phyloP scores from a whole-genome alignment of 257 asterid genomes.

The Solanum arcanum region DNA sequence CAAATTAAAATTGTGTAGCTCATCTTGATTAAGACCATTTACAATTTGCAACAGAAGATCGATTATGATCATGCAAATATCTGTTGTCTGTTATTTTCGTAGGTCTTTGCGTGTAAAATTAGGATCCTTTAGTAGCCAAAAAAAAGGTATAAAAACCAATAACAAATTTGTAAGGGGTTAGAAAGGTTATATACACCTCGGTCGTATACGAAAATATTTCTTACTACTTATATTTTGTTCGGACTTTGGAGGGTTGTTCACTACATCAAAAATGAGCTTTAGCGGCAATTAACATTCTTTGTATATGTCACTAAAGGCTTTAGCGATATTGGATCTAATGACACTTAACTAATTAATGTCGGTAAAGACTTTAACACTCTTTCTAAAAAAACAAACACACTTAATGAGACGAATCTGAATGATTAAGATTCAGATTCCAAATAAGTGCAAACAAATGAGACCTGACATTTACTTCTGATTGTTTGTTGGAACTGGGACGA shows the following conservation, averaged over 20 bases:
- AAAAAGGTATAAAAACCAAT: not conserved
- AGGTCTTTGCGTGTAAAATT: not conserved
- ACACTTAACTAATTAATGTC: no score
- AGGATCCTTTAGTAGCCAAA: not conserved
- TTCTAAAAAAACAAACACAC: no score
- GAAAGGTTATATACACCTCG: not conserved
- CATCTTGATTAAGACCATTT: not conserved
- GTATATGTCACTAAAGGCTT: no score
- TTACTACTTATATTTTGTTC: no score
- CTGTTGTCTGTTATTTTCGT: not conserved
- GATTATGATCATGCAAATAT: not conserved
- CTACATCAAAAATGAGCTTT: no score
- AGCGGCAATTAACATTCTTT: no score
- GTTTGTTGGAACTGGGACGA: not conserved
- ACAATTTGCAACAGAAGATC: not conserved
- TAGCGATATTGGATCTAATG: no score
- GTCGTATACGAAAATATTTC: not conserved
- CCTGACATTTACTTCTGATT: not conserved
- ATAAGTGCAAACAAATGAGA: no score
- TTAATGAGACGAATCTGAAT: no score
- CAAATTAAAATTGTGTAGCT: not conserved
- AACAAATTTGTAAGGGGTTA: not conserved
- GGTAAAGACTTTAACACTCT: no score
- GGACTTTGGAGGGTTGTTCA: not conserved
- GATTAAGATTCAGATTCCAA: no score